Evolutionary conservation across 495 filamentous ascomycete species (phyloP).

Genomic region (Trichoderma orchidacearum): DNA sequence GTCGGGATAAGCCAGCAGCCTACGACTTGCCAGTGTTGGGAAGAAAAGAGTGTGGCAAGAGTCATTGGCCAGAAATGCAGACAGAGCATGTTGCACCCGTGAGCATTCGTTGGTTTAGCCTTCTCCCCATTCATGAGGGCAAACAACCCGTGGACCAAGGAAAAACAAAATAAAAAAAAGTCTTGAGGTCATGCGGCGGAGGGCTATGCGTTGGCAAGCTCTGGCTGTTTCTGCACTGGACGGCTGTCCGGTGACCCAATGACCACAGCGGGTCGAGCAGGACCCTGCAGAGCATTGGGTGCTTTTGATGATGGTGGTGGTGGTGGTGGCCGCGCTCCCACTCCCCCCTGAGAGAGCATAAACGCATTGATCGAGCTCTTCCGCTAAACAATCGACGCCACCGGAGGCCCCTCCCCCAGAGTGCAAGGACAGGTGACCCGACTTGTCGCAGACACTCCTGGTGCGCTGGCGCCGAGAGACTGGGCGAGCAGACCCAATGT

Average conservation of each 20-base stretch:
- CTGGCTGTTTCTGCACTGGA: background rate
- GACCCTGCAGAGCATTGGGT: background rate
- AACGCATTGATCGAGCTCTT: background rate
- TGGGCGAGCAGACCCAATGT: background rate
- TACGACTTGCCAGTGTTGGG: too few relatives aligned
- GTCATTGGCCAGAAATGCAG: background rate
- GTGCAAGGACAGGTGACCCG: background rate
- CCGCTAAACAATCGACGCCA: background rate
- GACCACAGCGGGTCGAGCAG: background rate
- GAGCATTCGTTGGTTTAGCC: background rate
- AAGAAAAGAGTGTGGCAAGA: too few relatives aligned
- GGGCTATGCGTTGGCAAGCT: background rate
- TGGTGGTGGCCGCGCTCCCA: too few relatives aligned
- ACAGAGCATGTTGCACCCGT: background rate
- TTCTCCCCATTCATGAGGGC: background rate
- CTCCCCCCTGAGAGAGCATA: background rate
- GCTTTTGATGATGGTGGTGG: too few relatives aligned
- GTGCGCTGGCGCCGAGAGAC: constrained; percentile 1
- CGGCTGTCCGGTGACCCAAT: background rate
- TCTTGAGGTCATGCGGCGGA: constrained; percentile 1
- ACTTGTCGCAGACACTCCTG: background rate
- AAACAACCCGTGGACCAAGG: background rate
- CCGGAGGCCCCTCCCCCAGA: too few relatives aligned
- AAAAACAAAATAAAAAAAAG: too few relatives aligned
- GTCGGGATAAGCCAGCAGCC: too few relatives aligned